Base-by-base conservation (phyloP, 169 alveolate species). In the Plasmodium relictum region DNA sequence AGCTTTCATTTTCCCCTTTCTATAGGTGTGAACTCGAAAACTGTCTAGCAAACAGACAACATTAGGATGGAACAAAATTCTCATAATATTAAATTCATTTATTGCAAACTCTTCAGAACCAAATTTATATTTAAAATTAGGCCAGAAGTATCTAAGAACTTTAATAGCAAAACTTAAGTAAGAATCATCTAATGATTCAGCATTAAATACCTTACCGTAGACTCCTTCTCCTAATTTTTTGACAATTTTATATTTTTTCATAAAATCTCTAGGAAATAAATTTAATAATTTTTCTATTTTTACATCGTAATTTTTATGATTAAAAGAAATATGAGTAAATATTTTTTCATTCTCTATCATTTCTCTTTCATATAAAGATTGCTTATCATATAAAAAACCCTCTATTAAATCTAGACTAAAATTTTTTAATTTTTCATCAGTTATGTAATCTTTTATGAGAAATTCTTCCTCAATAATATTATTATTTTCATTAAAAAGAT, bases 201-300 rank as follows among this genome's bases (percentile, higher is more conserved):
- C 91, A n/a, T 85, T 80, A 58, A 90, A 92, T 18, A 94, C 96
- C 18, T 94, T 95, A 1, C 96, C 96, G 65, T 94, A 94, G 5
- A 94, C 96, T 0, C 96, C 96, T 63, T 94, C 92, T 7, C 96
- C 96, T 37, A 94, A 63, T 37, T 78, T 73, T 62, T 90, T 92
- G 41, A 80, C 94, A 22, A 94, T 70, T 85, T 85, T 85, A 70
- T 85, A 85, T 61, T 70, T 85, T 72, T 72, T 85, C 73, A 85
- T 69, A 72, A 85, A 85, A 70, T 85, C 91, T 8, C 91, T 42
- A 2, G 91, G 91, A 70, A 85, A 85, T 44, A 85, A 45, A 52
- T 85, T 58, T 58, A 85, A 69, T n/a, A 85, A 20, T 48, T 85
- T 85, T 3, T 85, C 86, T 37, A 85, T 58, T 26, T 69, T 58